Evolutionary conservation across 2,329 filamentous ascomycete genomes (phyloP).

Genomic region (Aspergillus sp.): DNA sequence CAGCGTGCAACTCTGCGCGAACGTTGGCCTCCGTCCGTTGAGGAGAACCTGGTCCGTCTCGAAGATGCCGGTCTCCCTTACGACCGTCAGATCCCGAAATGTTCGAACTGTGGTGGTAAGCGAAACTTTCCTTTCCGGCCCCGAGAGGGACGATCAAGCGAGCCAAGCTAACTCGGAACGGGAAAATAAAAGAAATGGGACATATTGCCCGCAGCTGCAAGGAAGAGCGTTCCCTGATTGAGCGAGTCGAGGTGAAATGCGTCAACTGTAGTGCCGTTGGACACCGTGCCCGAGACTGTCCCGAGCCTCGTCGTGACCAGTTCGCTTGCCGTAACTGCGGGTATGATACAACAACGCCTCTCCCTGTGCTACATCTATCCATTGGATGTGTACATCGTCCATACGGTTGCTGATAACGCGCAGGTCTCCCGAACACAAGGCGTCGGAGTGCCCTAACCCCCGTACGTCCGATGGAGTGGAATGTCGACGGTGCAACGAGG

Average conservation of each 20-base stretch:
- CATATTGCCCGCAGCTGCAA: slow-evolving; percentile 42
- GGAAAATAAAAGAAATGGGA: slow-evolving; percentile 35
- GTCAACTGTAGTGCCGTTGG: slow-evolving; percentile 41
- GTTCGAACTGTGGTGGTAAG: slow-evolving; percentile 43
- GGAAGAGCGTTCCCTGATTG: slow-evolving; percentile 35
- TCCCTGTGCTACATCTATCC: background rate
- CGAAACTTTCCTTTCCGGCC: background rate
- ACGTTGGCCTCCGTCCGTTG: slow-evolving; percentile 42
- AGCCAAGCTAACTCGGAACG: background rate
- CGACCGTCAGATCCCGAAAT: slow-evolving; percentile 44
- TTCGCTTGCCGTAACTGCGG: slow-evolving; percentile 48
- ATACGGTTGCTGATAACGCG: background rate
- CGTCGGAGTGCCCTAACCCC: slow-evolving; percentile 42
- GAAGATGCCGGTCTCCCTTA: slow-evolving; percentile 44
- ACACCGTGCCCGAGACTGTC: slow-evolving; percentile 44
- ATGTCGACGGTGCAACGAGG: slow-evolving; percentile 37
- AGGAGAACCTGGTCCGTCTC: slow-evolving; percentile 47
- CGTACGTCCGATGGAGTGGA: slow-evolving; percentile 38
- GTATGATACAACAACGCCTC: slow-evolving; percentile 15
- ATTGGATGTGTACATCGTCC: background rate
- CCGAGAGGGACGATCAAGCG: too few relatives aligned
- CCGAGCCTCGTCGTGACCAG: slow-evolving; percentile 28
- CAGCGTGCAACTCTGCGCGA: slow-evolving; percentile 39
- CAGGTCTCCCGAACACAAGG: slow-evolving; percentile 39
- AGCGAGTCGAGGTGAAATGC: slow-evolving; percentile 42